phyloP scores from a whole-genome alignment of 2,329 filamentous ascomycete genomes.

The Nemania sp. region DNA sequence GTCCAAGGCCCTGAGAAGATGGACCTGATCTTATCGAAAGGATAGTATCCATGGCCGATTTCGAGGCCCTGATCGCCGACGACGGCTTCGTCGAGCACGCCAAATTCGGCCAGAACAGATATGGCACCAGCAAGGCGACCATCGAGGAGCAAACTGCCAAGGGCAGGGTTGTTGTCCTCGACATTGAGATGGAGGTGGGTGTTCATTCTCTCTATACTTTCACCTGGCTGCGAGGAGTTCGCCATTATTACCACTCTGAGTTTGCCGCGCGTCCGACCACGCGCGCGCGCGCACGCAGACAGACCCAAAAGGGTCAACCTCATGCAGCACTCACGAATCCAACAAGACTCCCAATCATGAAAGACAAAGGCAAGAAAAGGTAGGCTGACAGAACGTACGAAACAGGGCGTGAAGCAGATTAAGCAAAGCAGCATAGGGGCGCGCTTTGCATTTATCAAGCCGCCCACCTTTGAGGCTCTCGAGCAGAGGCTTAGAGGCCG shows the following conservation, averaged over 20 bases:
- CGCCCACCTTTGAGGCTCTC: constrained; percentile 73
- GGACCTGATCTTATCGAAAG: too few relatives aligned
- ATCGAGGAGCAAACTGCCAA: constrained; percentile 74
- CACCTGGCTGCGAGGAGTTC: too few relatives aligned
- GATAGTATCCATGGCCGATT: constrained; percentile 67
- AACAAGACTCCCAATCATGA: too few relatives aligned
- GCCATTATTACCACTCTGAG: too few relatives aligned
- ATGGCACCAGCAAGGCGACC: constrained; percentile 81
- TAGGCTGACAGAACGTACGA: constrained; percentile 1
- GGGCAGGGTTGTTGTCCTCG: constrained; percentile 77
- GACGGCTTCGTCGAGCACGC: constrained; percentile 84
- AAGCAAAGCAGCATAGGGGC: constrained; percentile 70
- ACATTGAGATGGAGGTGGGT: constrained; percentile 92
- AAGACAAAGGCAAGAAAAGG: background rate
- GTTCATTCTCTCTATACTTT: too few relatives aligned
- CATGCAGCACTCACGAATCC: too few relatives aligned
- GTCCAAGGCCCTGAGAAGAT: too few relatives aligned
- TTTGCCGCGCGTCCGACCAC: too few relatives aligned
- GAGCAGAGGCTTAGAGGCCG: constrained; percentile 74
- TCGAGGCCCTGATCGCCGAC: constrained; percentile 67
- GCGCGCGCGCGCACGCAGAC: too few relatives aligned
- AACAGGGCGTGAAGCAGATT: constrained; percentile 84
- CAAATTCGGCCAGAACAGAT: constrained; percentile 81
- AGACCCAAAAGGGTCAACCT: too few relatives aligned
- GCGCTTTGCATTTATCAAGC: constrained; percentile 82